These are phyloP conservation scores for Dactylorhiza incarnata DNA, from an alignment of 106 monocot genomes.

Conservation along the genomic window DNA sequence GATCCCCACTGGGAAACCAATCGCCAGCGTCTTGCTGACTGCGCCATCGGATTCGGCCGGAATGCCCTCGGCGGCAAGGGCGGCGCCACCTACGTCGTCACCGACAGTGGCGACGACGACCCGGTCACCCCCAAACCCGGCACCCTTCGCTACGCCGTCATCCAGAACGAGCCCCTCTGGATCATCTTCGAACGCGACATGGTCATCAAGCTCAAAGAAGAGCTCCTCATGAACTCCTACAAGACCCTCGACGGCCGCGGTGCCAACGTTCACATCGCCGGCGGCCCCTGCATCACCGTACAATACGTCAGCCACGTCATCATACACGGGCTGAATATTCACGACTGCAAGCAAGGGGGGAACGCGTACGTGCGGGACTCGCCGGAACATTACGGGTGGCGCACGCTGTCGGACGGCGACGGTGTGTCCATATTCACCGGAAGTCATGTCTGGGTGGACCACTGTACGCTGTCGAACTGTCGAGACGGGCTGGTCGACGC, in stretches of 20 bases:
- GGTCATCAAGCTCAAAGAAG: conserved; percentile 15
- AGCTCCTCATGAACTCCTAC: conserved; percentile 16
- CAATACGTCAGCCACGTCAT: conserved; percentile 17
- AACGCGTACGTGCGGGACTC: conserved; percentile 16
- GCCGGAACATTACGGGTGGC: conserved; percentile 12
- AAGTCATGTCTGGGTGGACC: conserved; percentile 17
- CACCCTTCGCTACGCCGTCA: conserved; percentile 19
- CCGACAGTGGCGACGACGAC: conserved; percentile 13
- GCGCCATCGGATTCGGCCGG: conserved; percentile 15
- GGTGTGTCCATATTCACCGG: conserved; percentile 16
- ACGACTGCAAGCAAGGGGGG: conserved; percentile 14
- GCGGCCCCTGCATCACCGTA: conserved; percentile 15
- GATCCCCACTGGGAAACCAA: conserved; percentile 16
- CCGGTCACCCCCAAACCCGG: conserved; percentile 17
- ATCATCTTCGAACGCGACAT: conserved; percentile 15
- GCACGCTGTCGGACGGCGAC: conserved; percentile 17
- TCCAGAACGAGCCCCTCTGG: conserved; percentile 16
- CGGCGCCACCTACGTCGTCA: conserved; percentile 11
- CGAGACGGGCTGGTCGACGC: conserved; percentile 15
- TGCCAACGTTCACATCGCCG: conserved; percentile 16
- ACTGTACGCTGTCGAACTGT: conserved; percentile 14
- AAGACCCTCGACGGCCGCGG: conserved; percentile 21
- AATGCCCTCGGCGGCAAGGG: conserved; percentile 9
- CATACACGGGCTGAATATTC: conserved; percentile 14
- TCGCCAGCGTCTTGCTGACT: conserved; percentile 17